Evolutionary conservation across 2,329 filamentous ascomycete genomes (phyloP).

Genomic region (Zasmidium citrigriseum): DNA sequence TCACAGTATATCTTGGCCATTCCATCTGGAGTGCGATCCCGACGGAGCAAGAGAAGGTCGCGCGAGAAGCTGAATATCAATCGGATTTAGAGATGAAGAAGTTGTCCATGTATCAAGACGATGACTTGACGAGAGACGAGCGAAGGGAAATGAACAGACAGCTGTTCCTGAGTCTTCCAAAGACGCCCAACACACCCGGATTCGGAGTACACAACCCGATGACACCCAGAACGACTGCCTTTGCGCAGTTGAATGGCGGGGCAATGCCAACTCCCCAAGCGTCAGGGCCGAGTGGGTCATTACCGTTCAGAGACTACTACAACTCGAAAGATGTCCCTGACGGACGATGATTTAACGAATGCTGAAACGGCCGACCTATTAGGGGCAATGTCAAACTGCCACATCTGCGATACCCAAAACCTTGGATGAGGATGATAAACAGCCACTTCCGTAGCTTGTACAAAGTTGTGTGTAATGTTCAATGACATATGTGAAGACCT

Average conservation of each 20-base stretch:
- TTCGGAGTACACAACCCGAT: slow-evolving; percentile 42
- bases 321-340: slow-evolving; percentile 17
- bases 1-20: slow-evolving; percentile 60
- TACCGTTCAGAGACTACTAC: slow-evolving; percentile 35
- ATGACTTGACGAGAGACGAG: slow-evolving; percentile 46
- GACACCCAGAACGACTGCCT: slow-evolving; percentile 68
- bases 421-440: neutral
- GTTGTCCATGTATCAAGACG: slow-evolving; percentile 49
- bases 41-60: slow-evolving; percentile 35
- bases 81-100: slow-evolving; percentile 53
- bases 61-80: slow-evolving; percentile 29
- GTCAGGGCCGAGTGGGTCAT: slow-evolving; percentile 15
- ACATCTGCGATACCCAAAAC: neutral
- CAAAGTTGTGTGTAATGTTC: neutral
- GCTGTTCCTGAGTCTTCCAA: slow-evolving; percentile 38
- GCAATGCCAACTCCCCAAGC: slow-evolving; percentile 8
- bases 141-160: slow-evolving; percentile 59
- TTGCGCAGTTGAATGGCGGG: slow-evolving; percentile 57
- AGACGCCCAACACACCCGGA: slow-evolving; percentile 50
- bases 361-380: neutral
- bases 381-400: neutral
- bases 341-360: slow-evolving; percentile 7
- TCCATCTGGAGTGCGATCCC: slow-evolving; percentile 58
- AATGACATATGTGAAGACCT: too few relatives aligned
- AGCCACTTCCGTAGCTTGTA: neutral